A percentile compares a stretch with the other conserved stretches of the same genome.
Conservation (phyloP, 805 yeast species). For the Saccharomycopsis fibuligera region DNA sequence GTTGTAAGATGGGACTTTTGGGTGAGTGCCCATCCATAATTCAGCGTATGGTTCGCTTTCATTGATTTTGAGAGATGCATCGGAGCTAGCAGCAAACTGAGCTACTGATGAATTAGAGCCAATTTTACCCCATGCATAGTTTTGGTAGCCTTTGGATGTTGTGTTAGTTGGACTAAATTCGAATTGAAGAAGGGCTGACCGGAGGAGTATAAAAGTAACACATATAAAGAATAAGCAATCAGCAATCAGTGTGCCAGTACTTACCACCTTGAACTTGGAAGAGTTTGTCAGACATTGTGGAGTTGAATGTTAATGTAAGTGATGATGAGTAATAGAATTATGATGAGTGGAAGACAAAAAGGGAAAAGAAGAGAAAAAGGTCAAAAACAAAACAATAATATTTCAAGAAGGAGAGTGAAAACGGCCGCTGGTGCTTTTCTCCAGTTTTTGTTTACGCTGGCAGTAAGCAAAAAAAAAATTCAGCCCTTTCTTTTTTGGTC, state of each 20-base stretch:
- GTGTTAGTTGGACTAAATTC: not conserved
- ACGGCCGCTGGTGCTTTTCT: no score
- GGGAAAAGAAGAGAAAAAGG: no score
- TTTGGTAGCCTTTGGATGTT: conserved; percentile 44
- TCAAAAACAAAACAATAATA: no score
- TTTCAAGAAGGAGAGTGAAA: no score
- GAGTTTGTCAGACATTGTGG: conserved; percentile 19
- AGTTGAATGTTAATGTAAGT: no score
- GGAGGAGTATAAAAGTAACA: not conserved
- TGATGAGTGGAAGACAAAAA: no score
- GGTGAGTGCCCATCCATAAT: conserved; percentile 99
- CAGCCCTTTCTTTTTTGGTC: no score
- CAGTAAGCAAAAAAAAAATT: no score
- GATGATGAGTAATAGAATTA: no score
- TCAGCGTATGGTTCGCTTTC: conserved; percentile 89
- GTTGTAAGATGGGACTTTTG: conserved; percentile 73
- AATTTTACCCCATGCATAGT: conserved; percentile 83
- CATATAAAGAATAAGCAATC: not conserved
- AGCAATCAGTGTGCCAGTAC: not conserved
- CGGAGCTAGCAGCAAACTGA: conserved; percentile 67
- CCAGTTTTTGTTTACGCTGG: no score
- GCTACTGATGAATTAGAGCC: conserved; percentile 89
- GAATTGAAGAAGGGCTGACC: not conserved
- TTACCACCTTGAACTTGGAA: conserved; percentile 31
- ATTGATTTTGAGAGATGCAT: conserved; percentile 54